A percentile compares a stretch with the other conserved stretches of the same genome.
Evolutionary conservation across 148 eudicot species (phyloP).

Genomic region (Persicaria maculosa): DNA sequence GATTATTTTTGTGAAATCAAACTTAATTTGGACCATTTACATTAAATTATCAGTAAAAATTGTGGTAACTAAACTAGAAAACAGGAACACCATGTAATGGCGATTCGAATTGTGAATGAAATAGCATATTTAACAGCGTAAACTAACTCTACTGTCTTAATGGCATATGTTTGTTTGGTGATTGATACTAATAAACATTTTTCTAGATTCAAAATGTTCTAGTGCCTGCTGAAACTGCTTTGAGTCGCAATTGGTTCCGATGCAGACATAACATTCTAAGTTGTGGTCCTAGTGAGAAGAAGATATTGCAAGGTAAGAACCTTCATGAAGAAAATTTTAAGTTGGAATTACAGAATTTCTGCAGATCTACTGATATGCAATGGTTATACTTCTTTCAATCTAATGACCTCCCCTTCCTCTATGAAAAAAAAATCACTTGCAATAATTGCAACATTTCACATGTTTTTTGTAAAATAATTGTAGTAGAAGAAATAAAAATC

Average conservation of each 20-base stretch:
- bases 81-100: not conserved
- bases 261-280: constrained; percentile 51
- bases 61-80: constrained; percentile 2
- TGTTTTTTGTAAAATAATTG: not conserved
- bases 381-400: not conserved
- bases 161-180: not conserved
- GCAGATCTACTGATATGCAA: not conserved
- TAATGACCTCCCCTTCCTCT: too few species aligned
- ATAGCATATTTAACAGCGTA: not conserved
- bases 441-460: not conserved
- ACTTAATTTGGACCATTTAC: not conserved
- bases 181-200: not conserved
- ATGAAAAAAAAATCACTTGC: not conserved
- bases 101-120: not conserved
- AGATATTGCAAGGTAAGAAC: constrained; percentile 51
- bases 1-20: not conserved
- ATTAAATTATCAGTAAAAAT: not conserved
- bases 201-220: constrained; percentile 71
- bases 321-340: not conserved
- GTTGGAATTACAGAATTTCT: not conserved
- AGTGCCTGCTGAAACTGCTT: constrained; percentile 48
- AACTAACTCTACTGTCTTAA: not conserved
- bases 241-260: constrained; percentile 45
- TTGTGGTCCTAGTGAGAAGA: constrained; percentile 51
- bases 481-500: too few species aligned